Base-by-base conservation (phyloP, 371 early-diverging fungal species). In the Nosema muscidifuracis region DNA sequence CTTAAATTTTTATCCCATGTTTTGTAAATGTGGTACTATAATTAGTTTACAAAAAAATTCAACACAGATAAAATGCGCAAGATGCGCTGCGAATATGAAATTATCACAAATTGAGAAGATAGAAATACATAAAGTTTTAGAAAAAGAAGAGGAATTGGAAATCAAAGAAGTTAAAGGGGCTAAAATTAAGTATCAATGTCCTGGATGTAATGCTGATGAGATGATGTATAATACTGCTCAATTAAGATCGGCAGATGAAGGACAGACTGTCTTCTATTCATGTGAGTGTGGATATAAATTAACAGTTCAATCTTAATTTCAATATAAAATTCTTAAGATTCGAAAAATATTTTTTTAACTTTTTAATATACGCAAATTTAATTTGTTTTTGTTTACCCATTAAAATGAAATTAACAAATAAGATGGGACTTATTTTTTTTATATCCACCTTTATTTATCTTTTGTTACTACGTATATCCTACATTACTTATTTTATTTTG, bases 141-240 rank as follows among this genome's bases (percentile, higher is more conserved):
- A 33, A 20, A 58, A 47, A 61, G 61, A 67, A n/a, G 30, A 47
- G 0, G 26, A 65, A 50, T 10, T 58, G 0, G 69, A 71, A 33
- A 24, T 38, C 9, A 55, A 53, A 2, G 44, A 63, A 53, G 66
- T 71, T 12, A 71, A 67, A 51, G 78, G 79, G 4, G 74, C 76
- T 12, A 74, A 72, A 61, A 93, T 94, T 65, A 89, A 94, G 80
- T 92, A 95, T 81, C 89, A 88, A 73, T 97, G 98, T 84, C 93
- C 94, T n/a, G 82, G 84, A 15, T 84, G 84, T 67, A 90, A 87
- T 38, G 85, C 87, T 33, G 88, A 88, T 12, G 92, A 95, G 84
- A 92, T 98, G 92, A 89, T 87, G 56, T 98, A 93, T 84, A 90
- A 94, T 81, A 95, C 97, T 0, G 91, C 93, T 86, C 98, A 98